Percentiles rank a stretch among this genome's conserved stretches.
These are phyloP conservation scores for Entonaema liquescens DNA, from an alignment of 495 filamentous ascomycete species.

Conservation along the genomic window DNA sequence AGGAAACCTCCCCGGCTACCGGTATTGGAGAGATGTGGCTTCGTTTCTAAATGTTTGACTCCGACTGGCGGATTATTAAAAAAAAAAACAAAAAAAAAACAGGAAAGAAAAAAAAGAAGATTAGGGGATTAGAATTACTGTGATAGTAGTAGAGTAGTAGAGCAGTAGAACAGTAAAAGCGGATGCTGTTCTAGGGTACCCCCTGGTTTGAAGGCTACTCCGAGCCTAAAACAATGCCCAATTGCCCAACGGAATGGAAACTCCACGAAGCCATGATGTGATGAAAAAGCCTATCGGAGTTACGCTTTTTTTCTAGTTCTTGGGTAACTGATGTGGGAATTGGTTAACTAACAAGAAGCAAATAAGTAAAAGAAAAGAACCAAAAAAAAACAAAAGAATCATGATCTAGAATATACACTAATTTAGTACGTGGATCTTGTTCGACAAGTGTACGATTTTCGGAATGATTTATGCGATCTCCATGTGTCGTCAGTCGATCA, in stretches of 20 bases:
- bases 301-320: background rate
- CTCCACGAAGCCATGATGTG: conserved; percentile 1
- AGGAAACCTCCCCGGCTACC: background rate
- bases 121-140: background rate
- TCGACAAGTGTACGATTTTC: conserved; percentile 25
- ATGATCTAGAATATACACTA: conserved; percentile 8
- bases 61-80: background rate
- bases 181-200: background rate
- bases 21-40: conserved; percentile 7
- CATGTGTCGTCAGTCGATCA: conserved; percentile 25
- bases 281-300: conserved; percentile 21
- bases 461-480: conserved; percentile 25
- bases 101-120: background rate
- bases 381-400: background rate
- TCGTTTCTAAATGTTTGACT: conserved; percentile 17
- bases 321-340: background rate
- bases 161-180: background rate
- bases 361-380: background rate
- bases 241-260: conserved; percentile 6
- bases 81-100: background rate
- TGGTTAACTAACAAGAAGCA: background rate
- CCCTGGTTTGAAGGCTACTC: background rate
- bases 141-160: background rate
- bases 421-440: conserved; percentile 26
- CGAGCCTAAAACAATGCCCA: conserved; percentile 2